phyloP scores from a whole-genome alignment of 768 basidiomycete genomes.

The Leccinum longicurvipes region DNA sequence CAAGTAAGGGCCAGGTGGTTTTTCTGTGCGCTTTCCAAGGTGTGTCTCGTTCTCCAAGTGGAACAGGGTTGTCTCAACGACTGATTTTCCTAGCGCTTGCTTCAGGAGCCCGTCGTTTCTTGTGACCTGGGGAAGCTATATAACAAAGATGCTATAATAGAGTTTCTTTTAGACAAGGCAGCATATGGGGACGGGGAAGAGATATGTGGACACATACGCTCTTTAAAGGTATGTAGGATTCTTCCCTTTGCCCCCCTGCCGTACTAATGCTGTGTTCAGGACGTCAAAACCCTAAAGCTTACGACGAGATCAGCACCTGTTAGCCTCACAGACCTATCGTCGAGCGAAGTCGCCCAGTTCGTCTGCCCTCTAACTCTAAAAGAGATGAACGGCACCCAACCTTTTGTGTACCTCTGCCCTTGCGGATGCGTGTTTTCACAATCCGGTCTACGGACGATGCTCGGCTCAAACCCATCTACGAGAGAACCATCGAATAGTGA shows the following conservation, averaged over 20 bases:
- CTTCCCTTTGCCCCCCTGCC: not conserved
- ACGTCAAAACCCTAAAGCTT: slow-evolving; percentile 80
- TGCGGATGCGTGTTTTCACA: slow-evolving; percentile 94
- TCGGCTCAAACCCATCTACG: slow-evolving; percentile 28
- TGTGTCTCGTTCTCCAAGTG: not conserved
- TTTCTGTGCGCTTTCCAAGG: slow-evolving; percentile 95
- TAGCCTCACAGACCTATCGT: slow-evolving; percentile 31
- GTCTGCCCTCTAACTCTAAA: slow-evolving; percentile 90
- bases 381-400: slow-evolving; percentile 90
- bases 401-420: slow-evolving; percentile 81
- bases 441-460: slow-evolving; percentile 66
- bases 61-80: not conserved
- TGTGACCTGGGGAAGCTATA: slow-evolving; percentile 93
- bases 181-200: slow-evolving; percentile 88
- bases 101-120: slow-evolving; percentile 87
- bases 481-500: slow-evolving; percentile 20
- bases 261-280: slow-evolving; percentile 44
- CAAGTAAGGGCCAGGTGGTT: slow-evolving; percentile 86
- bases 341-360: slow-evolving; percentile 61
- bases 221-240: slow-evolving; percentile 67
- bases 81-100: slow-evolving; percentile 53
- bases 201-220: slow-evolving; percentile 90
- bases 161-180: slow-evolving; percentile 79
- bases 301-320: slow-evolving; percentile 63
- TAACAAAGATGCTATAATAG: slow-evolving; percentile 92